Conservation (phyloP, 2,329 filamentous ascomycete species). For the Beauveria bassiana region DNA sequence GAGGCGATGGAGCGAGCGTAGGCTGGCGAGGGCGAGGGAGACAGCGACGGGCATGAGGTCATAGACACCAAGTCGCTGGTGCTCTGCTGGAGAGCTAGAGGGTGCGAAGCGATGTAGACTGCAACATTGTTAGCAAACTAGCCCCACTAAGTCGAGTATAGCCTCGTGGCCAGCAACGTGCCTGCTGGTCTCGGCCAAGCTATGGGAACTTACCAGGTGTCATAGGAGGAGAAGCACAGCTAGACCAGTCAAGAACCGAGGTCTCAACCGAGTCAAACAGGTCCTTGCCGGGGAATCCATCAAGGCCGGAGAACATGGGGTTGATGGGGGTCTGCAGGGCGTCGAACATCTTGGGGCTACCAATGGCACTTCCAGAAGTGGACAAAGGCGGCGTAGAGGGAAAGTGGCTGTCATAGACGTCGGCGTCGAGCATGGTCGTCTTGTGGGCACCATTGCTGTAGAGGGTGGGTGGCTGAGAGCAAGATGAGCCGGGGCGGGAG, state of each 20-base stretch:
- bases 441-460: slow-evolving; percentile 56
- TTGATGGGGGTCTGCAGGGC: slow-evolving; percentile 77
- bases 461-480: slow-evolving; percentile 54
- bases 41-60: slow-evolving; percentile 75
- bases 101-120: slow-evolving; percentile 44
- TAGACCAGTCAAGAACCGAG: slow-evolving; percentile 70
- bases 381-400: slow-evolving; percentile 85
- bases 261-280: slow-evolving; percentile 66
- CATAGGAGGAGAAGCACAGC: slow-evolving; percentile 73
- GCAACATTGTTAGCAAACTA: slow-evolving; percentile 28
- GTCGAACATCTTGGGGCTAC: slow-evolving; percentile 75
- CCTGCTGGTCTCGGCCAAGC: neutral
- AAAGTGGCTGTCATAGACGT: slow-evolving; percentile 63
- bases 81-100: slow-evolving; percentile 53
- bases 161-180: neutral
- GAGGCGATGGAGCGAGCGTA: slow-evolving; percentile 61
- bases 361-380: slow-evolving; percentile 73
- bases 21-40: slow-evolving; percentile 70
- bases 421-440: slow-evolving; percentile 76
- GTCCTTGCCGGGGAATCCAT: slow-evolving; percentile 59
- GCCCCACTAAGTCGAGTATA: slow-evolving; percentile 2
- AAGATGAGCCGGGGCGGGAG: slow-evolving; percentile 57
- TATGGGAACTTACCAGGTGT: slow-evolving; percentile 68
- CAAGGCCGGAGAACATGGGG: slow-evolving; percentile 66
- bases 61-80: slow-evolving; percentile 66